A percentile compares a stretch with the other conserved stretches of the same genome.
Conservation (phyloP, 768 basidiomycete genomes). For the Suillus luteus region DNA sequence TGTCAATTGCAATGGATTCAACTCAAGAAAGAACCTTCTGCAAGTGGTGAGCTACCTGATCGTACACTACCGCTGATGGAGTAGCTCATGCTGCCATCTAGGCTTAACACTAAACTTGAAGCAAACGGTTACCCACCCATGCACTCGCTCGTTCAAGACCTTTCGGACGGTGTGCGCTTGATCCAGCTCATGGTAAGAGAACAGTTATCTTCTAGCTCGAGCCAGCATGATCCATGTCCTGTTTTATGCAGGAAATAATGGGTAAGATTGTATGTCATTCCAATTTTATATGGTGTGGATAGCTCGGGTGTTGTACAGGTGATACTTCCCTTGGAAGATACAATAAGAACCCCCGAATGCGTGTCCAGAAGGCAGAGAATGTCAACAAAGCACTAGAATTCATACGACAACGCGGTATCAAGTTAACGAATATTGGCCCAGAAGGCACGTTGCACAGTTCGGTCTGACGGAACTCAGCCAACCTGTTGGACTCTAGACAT, state of each 20-base stretch:
- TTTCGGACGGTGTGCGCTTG: constrained; percentile 92
- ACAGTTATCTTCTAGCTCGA: constrained; percentile 3
- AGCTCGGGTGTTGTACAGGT: constrained; percentile 43
- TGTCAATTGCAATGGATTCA: constrained; percentile 29
- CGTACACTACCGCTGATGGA: constrained; percentile 8
- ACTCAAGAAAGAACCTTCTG: constrained; percentile 83
- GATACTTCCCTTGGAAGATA: constrained; percentile 94
- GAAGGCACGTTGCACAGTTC: constrained; percentile 59
- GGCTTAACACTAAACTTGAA: constrained; percentile 96
- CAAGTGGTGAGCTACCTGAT: constrained; percentile 67
- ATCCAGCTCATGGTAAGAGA: constrained; percentile 87
- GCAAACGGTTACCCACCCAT: constrained; percentile 82
- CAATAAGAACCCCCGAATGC: constrained; percentile 85
- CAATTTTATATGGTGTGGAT: constrained; percentile 4
- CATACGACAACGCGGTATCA: constrained; percentile 91
- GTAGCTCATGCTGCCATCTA: constrained; percentile 33
- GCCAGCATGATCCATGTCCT: constrained; percentile 13
- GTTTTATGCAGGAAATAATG: constrained; percentile 84
- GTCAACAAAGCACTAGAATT: constrained; percentile 96
- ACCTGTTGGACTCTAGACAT: constrained; percentile 63
- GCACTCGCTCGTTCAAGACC: constrained; percentile 85
- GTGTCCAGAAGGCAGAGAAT: constrained; percentile 98
- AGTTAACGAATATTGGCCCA: constrained; percentile 96
- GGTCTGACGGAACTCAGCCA: constrained; percentile 8
- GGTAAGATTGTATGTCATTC: constrained; percentile 45